Base-by-base conservation (phyloP, 306 rosid species). In the Ormosia emarginata region DNA sequence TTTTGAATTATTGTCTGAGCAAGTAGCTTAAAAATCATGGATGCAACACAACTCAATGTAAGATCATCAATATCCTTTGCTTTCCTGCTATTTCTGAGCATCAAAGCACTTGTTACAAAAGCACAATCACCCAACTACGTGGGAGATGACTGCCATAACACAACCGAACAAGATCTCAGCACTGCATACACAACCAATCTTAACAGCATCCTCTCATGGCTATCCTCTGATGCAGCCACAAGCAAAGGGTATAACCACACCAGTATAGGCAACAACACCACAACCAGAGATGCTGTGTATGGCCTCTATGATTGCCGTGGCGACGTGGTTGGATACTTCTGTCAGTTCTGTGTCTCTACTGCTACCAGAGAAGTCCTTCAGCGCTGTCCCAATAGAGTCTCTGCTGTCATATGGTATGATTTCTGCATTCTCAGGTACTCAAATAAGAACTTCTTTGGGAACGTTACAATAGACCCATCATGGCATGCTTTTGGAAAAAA, bases 381-480 rank as follows among this genome's bases (percentile, higher is more conserved):
- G 12, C 53, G 17, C 17, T 84, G 87, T 67, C 69, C 79, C 1
- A 67, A 68, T 29, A 6, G 53, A 2, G 17, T 18, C 11, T 15
- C 85, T 1, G 87, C 69, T 3, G 8, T 74, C 2, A 49, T 74
- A 59, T 84, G 84, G 81, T 84, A 84, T 36, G 73, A 72, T 7
- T 0, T 36, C 3, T 84, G 87, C 52, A 58, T 84, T 15, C 2
- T 59, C 13, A 14, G 39, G 2, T 59, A 59, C 39, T 59, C 39
- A 9, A 10, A 66, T 3, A 6, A n/a, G 49, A 37, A 66, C 18
- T 65, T 66, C 50, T 13, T 37, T 40, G 32, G 50, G 14, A 66
- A 66, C 1, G 7, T 43, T 2, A 2, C 44, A 4, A 37, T 8
- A 8, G 2, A 6, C 52, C 50, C 14, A 3, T 66, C 12, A n/a